These are phyloP conservation scores for Penicillium sp. DNA, from an alignment of 2,329 filamentous ascomycete species.

Conservation along the genomic window DNA sequence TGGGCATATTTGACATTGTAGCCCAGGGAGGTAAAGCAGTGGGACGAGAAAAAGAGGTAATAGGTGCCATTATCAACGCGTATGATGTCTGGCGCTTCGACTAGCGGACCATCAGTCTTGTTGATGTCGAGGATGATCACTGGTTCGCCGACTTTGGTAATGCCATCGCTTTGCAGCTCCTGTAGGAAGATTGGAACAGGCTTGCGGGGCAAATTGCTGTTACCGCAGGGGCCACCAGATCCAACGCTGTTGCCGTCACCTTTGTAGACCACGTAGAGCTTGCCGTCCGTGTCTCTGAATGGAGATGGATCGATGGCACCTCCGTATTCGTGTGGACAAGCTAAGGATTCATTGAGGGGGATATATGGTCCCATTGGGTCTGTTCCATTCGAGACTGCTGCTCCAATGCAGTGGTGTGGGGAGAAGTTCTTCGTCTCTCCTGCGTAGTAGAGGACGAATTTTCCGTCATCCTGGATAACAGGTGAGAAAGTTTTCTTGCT, in stretches of 20 bases:
- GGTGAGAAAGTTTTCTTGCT: neutral
- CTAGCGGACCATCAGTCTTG: slow-evolving; percentile 60
- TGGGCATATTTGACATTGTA: slow-evolving; percentile 64
- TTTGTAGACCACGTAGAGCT: slow-evolving; percentile 63
- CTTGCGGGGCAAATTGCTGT: slow-evolving; percentile 38
- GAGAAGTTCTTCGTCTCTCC: slow-evolving; percentile 44
- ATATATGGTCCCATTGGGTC: slow-evolving; percentile 47
- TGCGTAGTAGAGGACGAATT: slow-evolving; percentile 61
- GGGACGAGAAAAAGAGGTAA: slow-evolving; percentile 62
- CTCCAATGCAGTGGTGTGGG: slow-evolving; percentile 58
- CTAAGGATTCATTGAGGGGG: slow-evolving; percentile 49
- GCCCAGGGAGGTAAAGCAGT: slow-evolving; percentile 55
- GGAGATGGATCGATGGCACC: slow-evolving; percentile 64
- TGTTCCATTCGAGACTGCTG: slow-evolving; percentile 44
- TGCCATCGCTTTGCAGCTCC: slow-evolving; percentile 46
- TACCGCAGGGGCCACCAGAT: slow-evolving; percentile 45
- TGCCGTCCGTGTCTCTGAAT: slow-evolving; percentile 56
- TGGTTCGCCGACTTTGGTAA: slow-evolving; percentile 52
- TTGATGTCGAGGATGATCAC: slow-evolving; percentile 62
- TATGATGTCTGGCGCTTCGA: slow-evolving; percentile 60
- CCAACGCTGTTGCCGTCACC: slow-evolving; percentile 61
- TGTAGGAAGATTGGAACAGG: slow-evolving; percentile 41
- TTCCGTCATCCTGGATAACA: slow-evolving; percentile 38
- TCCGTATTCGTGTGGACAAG: slow-evolving; percentile 54
- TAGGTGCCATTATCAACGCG: slow-evolving; percentile 46